Base-by-base conservation (phyloP, 139 green algal genomes). In the Gonium pectorale region DNA sequence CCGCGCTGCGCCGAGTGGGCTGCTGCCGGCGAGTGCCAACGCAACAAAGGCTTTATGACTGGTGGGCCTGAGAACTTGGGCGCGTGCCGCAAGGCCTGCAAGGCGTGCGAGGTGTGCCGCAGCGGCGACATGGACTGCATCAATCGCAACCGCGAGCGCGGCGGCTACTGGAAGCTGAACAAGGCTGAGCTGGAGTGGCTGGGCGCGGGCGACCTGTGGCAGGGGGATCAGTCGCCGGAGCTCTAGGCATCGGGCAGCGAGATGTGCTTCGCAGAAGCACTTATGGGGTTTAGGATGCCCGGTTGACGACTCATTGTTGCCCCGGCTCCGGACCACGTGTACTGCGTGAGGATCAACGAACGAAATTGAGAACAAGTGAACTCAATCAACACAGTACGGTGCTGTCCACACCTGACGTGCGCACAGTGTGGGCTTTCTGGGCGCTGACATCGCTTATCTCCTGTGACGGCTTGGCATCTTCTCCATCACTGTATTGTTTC, bases 21-120 rank as follows among this genome's bases (percentile, higher is more conserved):
- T 0, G 56, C 44, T 1, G n/a, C 31, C 0, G 91, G 91, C n/a
- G 89, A 93, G 81, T 94, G 91, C 62, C 3, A 77, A 67, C 85
- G 86, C 35, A 94, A 94, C 81, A n/a, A 59, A 5, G 67, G 54
- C 11, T 94, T 87, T 81, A 94, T 94, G 91, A 67, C 87, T n/a
- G 89, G 89, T n/a, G 83, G 81, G 59, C 7, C 31, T 9, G 67
- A 68, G 11, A 67, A n/a, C 38, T 38, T 66, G 2, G 90, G 90
- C 9, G 54, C 62, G 9, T 93, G 90, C 81, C 62, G 69, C 21
- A 84, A 60, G 67, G 37, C 70, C 15, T 93, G 90, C 69, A 44
- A 69, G 0, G 11, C 22, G 0, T 93, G 90, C 90, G 82, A 79
- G 22, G 0, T 17, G 3, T 93, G 90, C 83, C 3, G 29, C 22